A percentile compares a stretch with the other conserved stretches of the same genome.
These are phyloP conservation scores for Trametes sp. DNA, from an alignment of 1,284 basidiomycete genomes.

Conservation along the genomic window DNA sequence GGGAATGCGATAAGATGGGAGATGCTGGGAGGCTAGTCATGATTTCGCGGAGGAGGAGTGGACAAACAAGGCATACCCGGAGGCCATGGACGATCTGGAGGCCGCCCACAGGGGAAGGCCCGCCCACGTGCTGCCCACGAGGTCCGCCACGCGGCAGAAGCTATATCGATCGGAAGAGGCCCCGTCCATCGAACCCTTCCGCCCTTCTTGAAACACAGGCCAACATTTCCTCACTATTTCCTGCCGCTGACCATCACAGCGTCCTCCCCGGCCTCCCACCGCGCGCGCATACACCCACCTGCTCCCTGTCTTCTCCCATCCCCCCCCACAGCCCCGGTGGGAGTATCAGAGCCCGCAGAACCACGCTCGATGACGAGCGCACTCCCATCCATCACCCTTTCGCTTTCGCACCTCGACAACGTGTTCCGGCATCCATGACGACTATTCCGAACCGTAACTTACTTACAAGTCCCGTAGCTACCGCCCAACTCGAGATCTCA, in stretches of 20 bases:
- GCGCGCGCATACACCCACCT: background rate
- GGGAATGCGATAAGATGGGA: background rate
- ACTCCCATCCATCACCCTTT: constrained; percentile 16
- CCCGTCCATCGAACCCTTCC: constrained; percentile 4
- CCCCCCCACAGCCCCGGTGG: background rate
- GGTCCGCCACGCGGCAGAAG: constrained; percentile 31
- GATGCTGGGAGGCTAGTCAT: constrained; percentile 18
- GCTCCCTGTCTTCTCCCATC: background rate
- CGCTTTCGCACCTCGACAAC: constrained; percentile 15
- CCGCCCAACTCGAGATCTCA: constrained; percentile 26
- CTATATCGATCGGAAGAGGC: constrained; percentile 32
- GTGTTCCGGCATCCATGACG: constrained; percentile 30
- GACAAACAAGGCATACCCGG: constrained; percentile 35
- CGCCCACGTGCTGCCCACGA: constrained; percentile 41
- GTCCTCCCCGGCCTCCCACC: constrained; percentile 15
- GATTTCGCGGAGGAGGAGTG: constrained; percentile 19
- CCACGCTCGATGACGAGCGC: constrained; percentile 9
- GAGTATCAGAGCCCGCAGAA: background rate
- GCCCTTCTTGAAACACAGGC: constrained; percentile 24
- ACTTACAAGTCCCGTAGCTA: constrained; percentile 21
- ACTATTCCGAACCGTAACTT: constrained; percentile 23
- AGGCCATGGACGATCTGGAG: constrained; percentile 21
- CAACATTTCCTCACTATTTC: constrained; percentile 16
- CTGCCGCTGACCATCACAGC: constrained; percentile 15
- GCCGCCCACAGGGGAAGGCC: constrained; percentile 25